These are phyloP conservation scores for Fusarium sacchari DNA, from an alignment of 2,329 filamentous ascomycete species.

Conservation along the genomic window DNA sequence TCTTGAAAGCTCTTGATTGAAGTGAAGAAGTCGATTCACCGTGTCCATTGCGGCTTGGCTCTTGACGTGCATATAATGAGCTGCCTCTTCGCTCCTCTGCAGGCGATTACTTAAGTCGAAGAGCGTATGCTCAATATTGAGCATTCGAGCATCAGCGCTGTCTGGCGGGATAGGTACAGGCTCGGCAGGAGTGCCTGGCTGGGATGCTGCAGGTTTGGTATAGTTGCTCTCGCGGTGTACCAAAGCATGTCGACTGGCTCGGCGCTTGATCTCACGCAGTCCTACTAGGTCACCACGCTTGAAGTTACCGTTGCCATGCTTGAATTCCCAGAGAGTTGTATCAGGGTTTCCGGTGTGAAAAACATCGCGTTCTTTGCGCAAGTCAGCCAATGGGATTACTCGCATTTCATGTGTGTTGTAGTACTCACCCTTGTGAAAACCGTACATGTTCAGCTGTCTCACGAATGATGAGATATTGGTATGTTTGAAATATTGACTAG, in stretches of 20 bases:
- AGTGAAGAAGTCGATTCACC: constrained; percentile 74
- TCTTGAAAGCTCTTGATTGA: constrained; percentile 86
- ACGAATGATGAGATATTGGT: constrained; percentile 99
- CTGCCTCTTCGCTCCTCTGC: constrained; percentile 83
- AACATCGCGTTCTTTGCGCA: constrained; percentile 85
- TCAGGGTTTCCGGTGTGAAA: constrained; percentile 96
- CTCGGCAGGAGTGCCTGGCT: constrained; percentile 86
- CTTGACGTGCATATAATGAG: constrained; percentile 80
- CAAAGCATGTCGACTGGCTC: constrained; percentile 90
- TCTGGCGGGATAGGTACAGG: constrained; percentile 78
- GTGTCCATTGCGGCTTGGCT: constrained; percentile 86
- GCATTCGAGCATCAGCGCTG: constrained; percentile 77
- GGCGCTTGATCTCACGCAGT: constrained; percentile 92
- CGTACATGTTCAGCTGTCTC: constrained; percentile 98
- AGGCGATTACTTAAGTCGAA: constrained; percentile 83
- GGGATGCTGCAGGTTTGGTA: constrained; percentile 78
- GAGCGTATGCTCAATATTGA: constrained; percentile 80
- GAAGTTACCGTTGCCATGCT: constrained; percentile 97
- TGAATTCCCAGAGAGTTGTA: constrained; percentile 97
- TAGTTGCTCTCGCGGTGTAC: constrained; percentile 91
- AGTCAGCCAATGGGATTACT: constrained; percentile 5
- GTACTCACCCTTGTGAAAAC: constrained; percentile 91
- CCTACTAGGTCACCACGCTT: constrained; percentile 93
- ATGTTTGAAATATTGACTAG: constrained; percentile 97
- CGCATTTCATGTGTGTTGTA: not conserved